Evolutionary conservation across 805 yeast species (phyloP), one percentile per base, ranked within the genome.

Genomic region (Candida coleopterorum): DNA sequence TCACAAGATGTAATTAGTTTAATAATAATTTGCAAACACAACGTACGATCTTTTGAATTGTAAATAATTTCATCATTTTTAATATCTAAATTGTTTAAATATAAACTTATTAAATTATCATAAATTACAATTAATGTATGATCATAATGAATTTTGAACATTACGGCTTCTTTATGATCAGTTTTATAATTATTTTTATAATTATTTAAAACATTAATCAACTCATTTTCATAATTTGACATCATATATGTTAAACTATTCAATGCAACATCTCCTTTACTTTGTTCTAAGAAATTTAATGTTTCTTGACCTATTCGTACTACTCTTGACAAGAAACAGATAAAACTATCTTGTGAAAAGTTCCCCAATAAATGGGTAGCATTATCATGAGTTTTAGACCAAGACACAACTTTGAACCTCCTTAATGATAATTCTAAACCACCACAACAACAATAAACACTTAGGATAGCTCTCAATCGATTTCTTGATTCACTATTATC

Each of bases 261-360:
- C 11, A 30, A 25, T 10, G 29, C 22, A 9, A 27, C 21, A 18
- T 31, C 27, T 6, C 25, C 26, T 14, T 27, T 24, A 24, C 17
- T 22, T 15, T 22, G 27, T 14, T 35, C 52, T 21, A 72, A 49
- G 39, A 58, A 68, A 35, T 61, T 64, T 39, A 66, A 56, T 17
- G 73, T 64, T 35, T 72, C 77, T 49, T 74, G 78, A 11, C 79
- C 79, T 27, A 68, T 52, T 3, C 65, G 54, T n/a, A 74, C 62
- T 15, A 74, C 44, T 35, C 63, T 58, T 1, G 77, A 60, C 43
- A 68, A 67, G 37, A 58, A 64, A 40, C 71, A 62, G n/a, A 75
- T 41, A 40, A 66, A 73, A 27, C 52, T 55, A 45, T 74, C 77
- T 25, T 55, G 48, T 52, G 3, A 68, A 59, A 28, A 33, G 22